Base-by-base conservation (phyloP, 2,329 filamentous ascomycete species). In the Ustulina deusta region DNA sequence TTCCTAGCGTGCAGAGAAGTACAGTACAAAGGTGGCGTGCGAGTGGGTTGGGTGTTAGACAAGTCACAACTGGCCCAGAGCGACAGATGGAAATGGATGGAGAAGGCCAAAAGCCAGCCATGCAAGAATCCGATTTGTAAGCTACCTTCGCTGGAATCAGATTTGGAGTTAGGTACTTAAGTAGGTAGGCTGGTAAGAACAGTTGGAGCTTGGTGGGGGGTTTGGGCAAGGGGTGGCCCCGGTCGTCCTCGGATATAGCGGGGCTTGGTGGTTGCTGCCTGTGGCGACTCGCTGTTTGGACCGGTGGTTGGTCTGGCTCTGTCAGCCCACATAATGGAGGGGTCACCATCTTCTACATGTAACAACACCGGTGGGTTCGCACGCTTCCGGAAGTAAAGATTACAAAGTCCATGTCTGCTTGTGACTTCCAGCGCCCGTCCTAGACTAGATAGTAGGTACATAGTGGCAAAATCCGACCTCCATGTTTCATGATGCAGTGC, bases 101-200 rank as follows among this genome's bases (percentile, higher is more conserved):
- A 76, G 74, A 73, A 72, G 74, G 70, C 64, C 71, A 75, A 71
- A 76, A 74, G 69, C 38, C n/a, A 65, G 63, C 32, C 48, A 62
- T 65, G 70, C 67, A 67, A 72, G 69, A 75, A 75, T 76, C 72
- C 72, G 74, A 77, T 77, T 77, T 77, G 74, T 77, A 77, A 77
- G 75, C 75, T 68, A 69, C n/a, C n/a, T n/a, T n/a, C n/a, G 56
- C 63, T 29, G 17, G 49, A 32, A n/a, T 9, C 40, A 63, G 63
- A 70, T 54, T 62, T 34, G 58, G 69, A 62, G 58, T 22, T 49
- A 46, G 51, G 17, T 51, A 36, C n/a, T n/a, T n/a, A n/a, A n/a
- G n/a, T n/a, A n/a, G 49, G 25, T 22, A 7, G 34, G 42, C 22
- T 57, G 63, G 46, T 20, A 20, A 22, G 38, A 54, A 32, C 52